phyloP scores from a whole-genome alignment of 345 rosid species.

The Psidium guajava region DNA sequence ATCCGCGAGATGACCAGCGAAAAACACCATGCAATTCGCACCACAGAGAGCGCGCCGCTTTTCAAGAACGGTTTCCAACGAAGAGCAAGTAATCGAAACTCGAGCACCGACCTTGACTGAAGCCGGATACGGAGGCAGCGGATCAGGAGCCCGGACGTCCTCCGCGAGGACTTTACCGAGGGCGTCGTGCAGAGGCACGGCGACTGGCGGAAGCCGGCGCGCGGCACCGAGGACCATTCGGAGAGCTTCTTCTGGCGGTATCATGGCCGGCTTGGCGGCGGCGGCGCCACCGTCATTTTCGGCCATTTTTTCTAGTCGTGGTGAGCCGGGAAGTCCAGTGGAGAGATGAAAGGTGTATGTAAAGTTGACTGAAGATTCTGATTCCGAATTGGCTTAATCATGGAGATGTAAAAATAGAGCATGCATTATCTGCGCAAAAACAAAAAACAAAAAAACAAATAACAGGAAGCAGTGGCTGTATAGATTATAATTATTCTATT shows the following conservation, averaged over 20 bases:
- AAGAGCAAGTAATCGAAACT: neutral
- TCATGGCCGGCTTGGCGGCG: slow-evolving; percentile 23
- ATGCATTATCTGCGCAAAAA: neutral
- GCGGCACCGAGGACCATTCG: slow-evolving; percentile 44
- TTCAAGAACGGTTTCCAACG: neutral
- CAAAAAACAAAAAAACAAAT: neutral
- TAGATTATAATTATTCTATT: too few species aligned
- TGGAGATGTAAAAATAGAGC: neutral
- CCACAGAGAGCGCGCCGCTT: neutral
- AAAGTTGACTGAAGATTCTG: neutral
- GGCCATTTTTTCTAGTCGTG: slow-evolving; percentile 6
- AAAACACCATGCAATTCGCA: neutral
- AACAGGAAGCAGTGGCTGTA: neutral
- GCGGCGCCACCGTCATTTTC: neutral
- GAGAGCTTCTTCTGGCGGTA: slow-evolving; percentile 57
- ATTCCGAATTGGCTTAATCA: neutral
- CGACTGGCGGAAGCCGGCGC: slow-evolving; percentile 41
- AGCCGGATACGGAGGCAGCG: slow-evolving; percentile 93
- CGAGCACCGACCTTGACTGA: slow-evolving; percentile 51
- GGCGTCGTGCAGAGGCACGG: slow-evolving; percentile 49
- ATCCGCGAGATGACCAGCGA: neutral
- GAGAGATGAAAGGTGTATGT: neutral
- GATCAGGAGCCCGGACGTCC: slow-evolving; percentile 76
- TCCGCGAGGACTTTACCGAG: slow-evolving; percentile 80
- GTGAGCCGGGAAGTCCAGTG: neutral